phyloP scores from a whole-genome alignment of 139 green algal species.

The Diplosphaera chodatii region DNA sequence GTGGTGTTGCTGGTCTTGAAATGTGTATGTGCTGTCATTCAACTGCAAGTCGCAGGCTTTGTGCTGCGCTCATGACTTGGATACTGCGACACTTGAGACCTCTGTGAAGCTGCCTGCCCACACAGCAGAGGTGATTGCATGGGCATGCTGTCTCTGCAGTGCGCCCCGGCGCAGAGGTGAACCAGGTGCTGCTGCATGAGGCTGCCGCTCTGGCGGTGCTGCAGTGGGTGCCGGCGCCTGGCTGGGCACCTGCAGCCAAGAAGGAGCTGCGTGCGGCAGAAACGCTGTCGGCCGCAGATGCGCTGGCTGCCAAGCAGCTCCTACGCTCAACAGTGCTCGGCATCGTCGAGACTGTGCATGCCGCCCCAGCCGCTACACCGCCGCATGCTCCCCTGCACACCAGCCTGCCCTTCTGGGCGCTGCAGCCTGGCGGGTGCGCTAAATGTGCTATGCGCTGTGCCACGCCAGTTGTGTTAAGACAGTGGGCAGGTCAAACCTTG shows the following conservation, averaged over 20 bases:
- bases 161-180: not conserved
- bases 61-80: too few species aligned
- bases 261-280: not conserved
- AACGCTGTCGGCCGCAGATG: constrained; percentile 6
- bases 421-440: not conserved
- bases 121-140: too few species aligned
- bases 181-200: constrained; percentile 1
- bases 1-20: too few species aligned
- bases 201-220: not conserved
- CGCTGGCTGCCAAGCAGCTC: constrained; percentile 16
- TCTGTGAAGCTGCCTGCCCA: too few species aligned
- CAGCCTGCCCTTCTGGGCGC: constrained; percentile 14
- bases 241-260: not conserved
- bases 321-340: constrained; percentile 12
- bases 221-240: not conserved
- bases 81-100: too few species aligned
- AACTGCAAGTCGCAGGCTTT: too few species aligned
- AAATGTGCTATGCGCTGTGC: too few species aligned
- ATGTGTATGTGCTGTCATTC: too few species aligned
- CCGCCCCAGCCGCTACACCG: not conserved
- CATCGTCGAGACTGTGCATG: not conserved
- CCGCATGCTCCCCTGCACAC: constrained; percentile 6
- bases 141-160: too few species aligned
- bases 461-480: too few species aligned
- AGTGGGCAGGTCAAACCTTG: too few species aligned